phyloP scores from a whole-genome alignment of 1,284 basidiomycete species.

The Acaromyces ingoldii region DNA sequence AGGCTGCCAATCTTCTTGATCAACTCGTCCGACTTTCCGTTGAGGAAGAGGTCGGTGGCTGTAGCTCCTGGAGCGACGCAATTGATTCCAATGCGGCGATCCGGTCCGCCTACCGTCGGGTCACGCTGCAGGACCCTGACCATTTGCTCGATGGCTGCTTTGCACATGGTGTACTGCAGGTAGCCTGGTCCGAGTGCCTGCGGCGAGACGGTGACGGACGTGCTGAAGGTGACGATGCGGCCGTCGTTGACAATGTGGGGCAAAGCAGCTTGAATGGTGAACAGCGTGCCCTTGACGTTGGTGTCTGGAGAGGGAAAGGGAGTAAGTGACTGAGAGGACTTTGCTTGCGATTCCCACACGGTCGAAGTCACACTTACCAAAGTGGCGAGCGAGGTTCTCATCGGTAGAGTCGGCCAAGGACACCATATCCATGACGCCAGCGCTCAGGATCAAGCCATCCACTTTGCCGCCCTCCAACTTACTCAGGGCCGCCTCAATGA shows the following conservation, averaged over 20 bases:
- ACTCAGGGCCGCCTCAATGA: not conserved
- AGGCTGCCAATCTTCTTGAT: slow-evolving; percentile 56
- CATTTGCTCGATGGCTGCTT: slow-evolving; percentile 62
- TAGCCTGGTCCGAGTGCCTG: slow-evolving; percentile 51
- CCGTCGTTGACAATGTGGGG: slow-evolving; percentile 52
- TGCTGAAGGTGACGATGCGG: slow-evolving; percentile 60
- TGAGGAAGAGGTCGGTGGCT: slow-evolving; percentile 59
- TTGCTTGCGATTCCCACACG: too few species aligned
- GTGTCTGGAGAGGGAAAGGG: slow-evolving; percentile 56
- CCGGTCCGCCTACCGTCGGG: slow-evolving; percentile 54
- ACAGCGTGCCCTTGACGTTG: slow-evolving; percentile 62
- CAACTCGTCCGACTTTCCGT: slow-evolving; percentile 57
- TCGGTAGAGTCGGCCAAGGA: not conserved
- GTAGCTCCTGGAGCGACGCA: slow-evolving; percentile 60
- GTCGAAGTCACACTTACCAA: too few species aligned
- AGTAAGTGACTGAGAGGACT: slow-evolving; percentile 54
- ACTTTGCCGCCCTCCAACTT: slow-evolving; percentile 49
- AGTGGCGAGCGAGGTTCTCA: not conserved
- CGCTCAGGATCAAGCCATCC: slow-evolving; percentile 31
- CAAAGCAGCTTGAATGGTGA: slow-evolving; percentile 56
- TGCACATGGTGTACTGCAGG: slow-evolving; percentile 59
- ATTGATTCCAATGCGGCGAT: slow-evolving; percentile 60
- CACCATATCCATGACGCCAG: not conserved
- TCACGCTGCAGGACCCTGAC: slow-evolving; percentile 60
- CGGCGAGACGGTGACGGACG: slow-evolving; percentile 54